phyloP scores from a whole-genome alignment of 2,329 filamentous ascomycete genomes.

The Aureobasidium vineae region DNA sequence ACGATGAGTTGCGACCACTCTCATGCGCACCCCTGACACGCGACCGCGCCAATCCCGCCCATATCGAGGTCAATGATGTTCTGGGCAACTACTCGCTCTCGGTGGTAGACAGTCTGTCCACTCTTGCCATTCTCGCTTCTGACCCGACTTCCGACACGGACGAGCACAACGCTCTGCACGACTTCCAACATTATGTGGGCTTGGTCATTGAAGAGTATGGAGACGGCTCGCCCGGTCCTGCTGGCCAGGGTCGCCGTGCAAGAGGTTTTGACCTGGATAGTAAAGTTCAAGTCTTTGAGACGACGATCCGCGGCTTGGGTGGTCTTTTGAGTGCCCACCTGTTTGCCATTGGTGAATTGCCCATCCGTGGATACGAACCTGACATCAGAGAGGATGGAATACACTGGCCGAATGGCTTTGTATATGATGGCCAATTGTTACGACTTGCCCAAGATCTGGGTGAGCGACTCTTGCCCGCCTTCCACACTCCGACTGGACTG shows the following conservation, averaged over 20 bases:
- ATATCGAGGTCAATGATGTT: conserved; percentile 90
- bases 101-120: conserved; percentile 90
- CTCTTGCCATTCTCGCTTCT: conserved; percentile 86
- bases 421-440: conserved; percentile 85
- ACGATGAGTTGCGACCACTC: conserved; percentile 89
- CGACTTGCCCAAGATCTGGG: conserved; percentile 86
- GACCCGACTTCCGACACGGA: conserved; percentile 57
- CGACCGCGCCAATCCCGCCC: conserved; percentile 72
- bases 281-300: conserved; percentile 98
- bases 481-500: conserved; percentile 85
- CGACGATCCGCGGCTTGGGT: conserved; percentile 88
- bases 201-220: conserved; percentile 80
- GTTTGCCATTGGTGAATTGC: conserved; percentile 86
- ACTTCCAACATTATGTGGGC: conserved; percentile 76
- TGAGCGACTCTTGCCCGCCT: conserved; percentile 81
- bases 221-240: conserved; percentile 69
- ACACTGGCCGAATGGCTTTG: conserved; percentile 67
- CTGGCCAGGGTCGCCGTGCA: conserved; percentile 68
- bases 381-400: conserved; percentile 50
- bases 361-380: conserved; percentile 74
- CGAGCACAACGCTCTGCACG: conserved; percentile 53
- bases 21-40: conserved; percentile 81
- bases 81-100: conserved; percentile 97
- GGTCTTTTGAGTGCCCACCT: conserved; percentile 89
- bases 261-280: conserved; percentile 92